Percentiles rank a stretch among this genome's conserved stretches.
phyloP scores from a whole-genome alignment of 345 rosid genomes.

The Dimocarpus longan region DNA sequence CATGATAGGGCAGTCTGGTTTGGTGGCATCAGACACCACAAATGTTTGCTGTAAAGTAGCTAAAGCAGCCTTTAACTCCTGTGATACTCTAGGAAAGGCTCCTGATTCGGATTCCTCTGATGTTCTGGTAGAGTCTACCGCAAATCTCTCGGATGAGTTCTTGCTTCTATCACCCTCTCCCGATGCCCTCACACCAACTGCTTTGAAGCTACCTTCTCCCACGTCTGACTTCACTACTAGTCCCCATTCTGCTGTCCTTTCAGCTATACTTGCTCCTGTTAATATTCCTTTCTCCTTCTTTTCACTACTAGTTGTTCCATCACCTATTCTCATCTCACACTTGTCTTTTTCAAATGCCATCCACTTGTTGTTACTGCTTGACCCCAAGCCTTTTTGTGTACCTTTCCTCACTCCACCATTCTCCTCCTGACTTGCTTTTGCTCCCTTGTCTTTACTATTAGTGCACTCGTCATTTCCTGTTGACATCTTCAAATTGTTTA shows the following conservation, averaged over 20 bases:
- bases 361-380: slow-evolving; percentile 45
- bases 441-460: slow-evolving; percentile 23
- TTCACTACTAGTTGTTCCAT: background rate
- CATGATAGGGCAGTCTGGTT: slow-evolving; percentile 85
- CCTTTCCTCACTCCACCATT: background rate
- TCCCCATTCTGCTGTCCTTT: slow-evolving; percentile 94
- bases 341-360: slow-evolving; percentile 60
- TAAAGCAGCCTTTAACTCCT: slow-evolving; percentile 86
- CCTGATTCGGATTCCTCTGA: slow-evolving; percentile 70
- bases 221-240: slow-evolving; percentile 50
- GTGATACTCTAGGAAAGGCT: slow-evolving; percentile 71
- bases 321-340: slow-evolving; percentile 14
- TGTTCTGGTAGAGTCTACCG: slow-evolving; percentile 48
- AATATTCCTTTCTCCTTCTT: slow-evolving; percentile 25
- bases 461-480: slow-evolving; percentile 3
- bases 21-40: slow-evolving; percentile 91
- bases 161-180: slow-evolving; percentile 50
- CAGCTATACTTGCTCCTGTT: slow-evolving; percentile 55
- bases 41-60: slow-evolving; percentile 91
- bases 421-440: slow-evolving; percentile 23
- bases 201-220: slow-evolving; percentile 54
- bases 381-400: no score
- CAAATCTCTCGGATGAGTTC: slow-evolving; percentile 34
- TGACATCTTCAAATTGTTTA: background rate
- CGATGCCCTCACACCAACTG: slow-evolving; percentile 23